These are phyloP conservation scores for Citrullus amarus DNA, from an alignment of 306 rosid species.

Conservation along the genomic window DNA sequence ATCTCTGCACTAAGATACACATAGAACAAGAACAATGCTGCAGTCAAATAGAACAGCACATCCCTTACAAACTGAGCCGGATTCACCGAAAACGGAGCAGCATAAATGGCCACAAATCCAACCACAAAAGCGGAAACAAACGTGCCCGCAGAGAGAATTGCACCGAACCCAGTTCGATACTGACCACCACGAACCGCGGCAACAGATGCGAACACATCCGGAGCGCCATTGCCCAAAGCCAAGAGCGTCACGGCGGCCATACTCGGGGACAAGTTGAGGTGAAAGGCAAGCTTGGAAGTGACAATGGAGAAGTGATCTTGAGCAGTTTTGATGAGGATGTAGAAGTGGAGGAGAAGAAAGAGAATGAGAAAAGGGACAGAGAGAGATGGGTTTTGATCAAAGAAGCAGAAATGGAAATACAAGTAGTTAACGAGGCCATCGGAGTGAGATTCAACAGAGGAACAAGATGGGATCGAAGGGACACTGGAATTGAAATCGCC, in stretches of 20 bases:
- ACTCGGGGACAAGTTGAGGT: constrained; percentile 59
- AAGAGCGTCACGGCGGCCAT: constrained; percentile 91
- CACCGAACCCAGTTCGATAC: constrained; percentile 75
- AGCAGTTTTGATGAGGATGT: constrained; percentile 82
- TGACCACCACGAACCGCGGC: constrained; percentile 82
- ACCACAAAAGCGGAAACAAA: constrained; percentile 89
- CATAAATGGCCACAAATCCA: constrained; percentile 80
- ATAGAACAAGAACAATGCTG: constrained; percentile 69
- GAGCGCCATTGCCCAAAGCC: constrained; percentile 86
- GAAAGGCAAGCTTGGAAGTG: constrained; percentile 60
- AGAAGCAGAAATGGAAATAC: constrained; percentile 35
- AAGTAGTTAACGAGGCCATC: constrained; percentile 47
- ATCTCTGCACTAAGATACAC: constrained; percentile 89
- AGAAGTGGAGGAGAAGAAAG: constrained; percentile 61
- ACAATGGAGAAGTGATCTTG: constrained; percentile 70
- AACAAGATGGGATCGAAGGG: constrained; percentile 7
- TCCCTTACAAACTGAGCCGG: constrained; percentile 79
- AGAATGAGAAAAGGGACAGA: constrained; percentile 43
- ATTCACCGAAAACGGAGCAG: constrained; percentile 65
- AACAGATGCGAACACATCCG: constrained; percentile 75
- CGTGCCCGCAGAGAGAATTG: constrained; percentile 84
- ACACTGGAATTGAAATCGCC: not conserved
- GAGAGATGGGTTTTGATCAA: constrained; percentile 18
- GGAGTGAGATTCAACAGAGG: constrained; percentile 19
- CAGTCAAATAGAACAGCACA: constrained; percentile 58